Percentiles rank a stretch among this genome's conserved stretches.
Evolutionary conservation across 1,284 basidiomycete genomes (phyloP).

Genomic region (Sphaerobolus stellatus): DNA sequence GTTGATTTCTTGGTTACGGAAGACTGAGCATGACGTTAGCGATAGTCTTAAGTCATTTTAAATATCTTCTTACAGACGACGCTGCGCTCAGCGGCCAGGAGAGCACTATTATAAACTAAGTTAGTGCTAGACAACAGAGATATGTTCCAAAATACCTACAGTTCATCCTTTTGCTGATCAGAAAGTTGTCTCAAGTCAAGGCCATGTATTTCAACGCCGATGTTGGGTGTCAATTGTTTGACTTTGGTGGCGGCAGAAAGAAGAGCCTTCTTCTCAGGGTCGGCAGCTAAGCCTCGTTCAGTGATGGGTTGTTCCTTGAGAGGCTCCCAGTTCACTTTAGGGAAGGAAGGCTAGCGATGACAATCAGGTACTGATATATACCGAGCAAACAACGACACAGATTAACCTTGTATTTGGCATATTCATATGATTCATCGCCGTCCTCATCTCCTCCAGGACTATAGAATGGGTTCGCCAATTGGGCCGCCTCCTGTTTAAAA

Average conservation of each 20-base stretch:
- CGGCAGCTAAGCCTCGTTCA: conserved; percentile 63
- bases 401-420: conserved; percentile 59
- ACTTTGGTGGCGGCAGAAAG: conserved; percentile 58
- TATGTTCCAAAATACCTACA: conserved; percentile 53
- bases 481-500: conserved; percentile 9
- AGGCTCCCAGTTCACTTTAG: conserved; percentile 62
- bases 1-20: conserved; percentile 42
- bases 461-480: conserved; percentile 63
- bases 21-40: conserved; percentile 19
- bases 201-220: conserved; percentile 65
- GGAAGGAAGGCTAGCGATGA: conserved; percentile 57
- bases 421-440: conserved; percentile 51
- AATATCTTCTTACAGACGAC: conserved; percentile 17
- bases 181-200: conserved; percentile 63
- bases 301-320: conserved; percentile 55
- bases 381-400: background rate
- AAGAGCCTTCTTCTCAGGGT: conserved; percentile 58
- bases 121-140: conserved; percentile 10
- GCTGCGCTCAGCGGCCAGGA: conserved; percentile 67
- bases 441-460: conserved; percentile 55
- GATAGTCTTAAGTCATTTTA: background rate
- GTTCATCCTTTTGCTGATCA: conserved; percentile 63
- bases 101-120: conserved; percentile 38
- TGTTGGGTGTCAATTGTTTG: conserved; percentile 57
- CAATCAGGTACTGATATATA: conserved; percentile 3